phyloP scores from a whole-genome alignment of 208 protist genomes.

The Acanthamoeba healyi region DNA sequence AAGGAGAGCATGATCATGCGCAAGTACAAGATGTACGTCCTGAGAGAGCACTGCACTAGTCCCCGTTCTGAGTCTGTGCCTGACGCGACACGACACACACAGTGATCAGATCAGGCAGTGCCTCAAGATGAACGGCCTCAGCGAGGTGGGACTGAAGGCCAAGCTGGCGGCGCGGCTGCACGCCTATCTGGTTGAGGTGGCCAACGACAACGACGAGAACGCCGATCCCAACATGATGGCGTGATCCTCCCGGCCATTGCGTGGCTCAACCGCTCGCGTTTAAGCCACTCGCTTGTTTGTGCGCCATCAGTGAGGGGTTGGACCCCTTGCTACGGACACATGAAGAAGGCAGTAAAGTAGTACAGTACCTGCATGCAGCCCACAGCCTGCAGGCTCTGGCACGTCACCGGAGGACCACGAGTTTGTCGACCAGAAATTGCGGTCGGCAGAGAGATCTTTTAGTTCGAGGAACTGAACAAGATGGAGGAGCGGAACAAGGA shows the following conservation, averaged over 20 bases:
- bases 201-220: not conserved
- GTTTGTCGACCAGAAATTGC: too few relatives aligned
- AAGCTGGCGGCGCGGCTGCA: not conserved
- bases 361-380: too few relatives aligned
- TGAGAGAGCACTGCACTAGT: not conserved
- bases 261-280: too few relatives aligned
- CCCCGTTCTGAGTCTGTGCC: not conserved
- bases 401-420: too few relatives aligned
- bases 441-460: too few relatives aligned
- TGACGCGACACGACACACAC: not conserved
- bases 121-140: conserved; percentile 14
- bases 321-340: too few relatives aligned
- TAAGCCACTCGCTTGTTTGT: too few relatives aligned
- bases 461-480: too few relatives aligned
- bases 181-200: not conserved
- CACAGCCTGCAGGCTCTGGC: too few relatives aligned
- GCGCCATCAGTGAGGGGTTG: too few relatives aligned
- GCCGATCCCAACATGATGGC: not conserved
- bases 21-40: conserved; percentile 28
- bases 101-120: conserved; percentile 29
- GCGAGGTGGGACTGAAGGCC: not conserved
- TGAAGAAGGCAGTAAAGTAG: too few relatives aligned
- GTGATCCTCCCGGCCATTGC: too few relatives aligned
- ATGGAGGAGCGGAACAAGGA: not conserved
- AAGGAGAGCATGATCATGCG: conserved; percentile 30